A percentile compares a stretch with the other conserved stretches of the same genome.
phyloP scores from a whole-genome alignment of 2,329 filamentous ascomycete genomes.

The Moelleriella libera region DNA sequence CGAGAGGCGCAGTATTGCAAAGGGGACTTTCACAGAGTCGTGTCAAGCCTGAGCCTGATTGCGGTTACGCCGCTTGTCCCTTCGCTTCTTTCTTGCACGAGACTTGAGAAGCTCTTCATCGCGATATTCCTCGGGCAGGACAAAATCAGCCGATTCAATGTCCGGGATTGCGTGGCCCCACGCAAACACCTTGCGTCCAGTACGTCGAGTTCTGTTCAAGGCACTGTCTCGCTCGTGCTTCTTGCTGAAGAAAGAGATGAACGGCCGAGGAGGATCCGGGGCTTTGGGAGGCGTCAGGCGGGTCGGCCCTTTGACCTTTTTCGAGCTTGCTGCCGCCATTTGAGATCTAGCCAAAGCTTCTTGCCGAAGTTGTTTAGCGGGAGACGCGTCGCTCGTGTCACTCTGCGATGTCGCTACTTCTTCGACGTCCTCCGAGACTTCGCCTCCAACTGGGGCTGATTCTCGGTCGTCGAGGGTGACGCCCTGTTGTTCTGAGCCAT shows the following conservation, averaged over 20 bases:
- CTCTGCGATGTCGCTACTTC: slow-evolving; percentile 31
- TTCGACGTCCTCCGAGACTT: slow-evolving; percentile 18
- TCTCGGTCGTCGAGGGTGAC: background rate
- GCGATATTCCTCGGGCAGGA: slow-evolving; percentile 52
- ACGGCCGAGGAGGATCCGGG: slow-evolving; percentile 39
- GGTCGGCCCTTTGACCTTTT: slow-evolving; percentile 14
- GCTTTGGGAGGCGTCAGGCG: slow-evolving; percentile 15
- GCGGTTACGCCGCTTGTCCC: slow-evolving; percentile 39
- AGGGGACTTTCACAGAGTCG: background rate
- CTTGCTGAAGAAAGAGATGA: slow-evolving; percentile 79
- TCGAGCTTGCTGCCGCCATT: slow-evolving; percentile 20
- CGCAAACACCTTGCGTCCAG: slow-evolving; percentile 55
- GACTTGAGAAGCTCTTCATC: slow-evolving; percentile 41
- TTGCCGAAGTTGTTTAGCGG: slow-evolving; percentile 59
- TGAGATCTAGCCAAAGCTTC: slow-evolving; percentile 48
- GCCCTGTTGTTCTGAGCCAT: background rate
- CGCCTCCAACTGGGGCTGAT: slow-evolving; percentile 6
- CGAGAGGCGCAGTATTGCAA: background rate
- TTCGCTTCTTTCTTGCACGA: slow-evolving; percentile 48
- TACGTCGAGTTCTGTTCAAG: slow-evolving; percentile 56
- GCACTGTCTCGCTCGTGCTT: slow-evolving; percentile 67
- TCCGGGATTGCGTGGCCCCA: slow-evolving; percentile 78
- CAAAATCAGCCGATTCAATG: slow-evolving; percentile 55
- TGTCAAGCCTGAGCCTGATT: slow-evolving; percentile 12
- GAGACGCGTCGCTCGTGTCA: slow-evolving; percentile 32